phyloP scores from a whole-genome alignment of 345 rosid genomes.

The Salix viminalis region DNA sequence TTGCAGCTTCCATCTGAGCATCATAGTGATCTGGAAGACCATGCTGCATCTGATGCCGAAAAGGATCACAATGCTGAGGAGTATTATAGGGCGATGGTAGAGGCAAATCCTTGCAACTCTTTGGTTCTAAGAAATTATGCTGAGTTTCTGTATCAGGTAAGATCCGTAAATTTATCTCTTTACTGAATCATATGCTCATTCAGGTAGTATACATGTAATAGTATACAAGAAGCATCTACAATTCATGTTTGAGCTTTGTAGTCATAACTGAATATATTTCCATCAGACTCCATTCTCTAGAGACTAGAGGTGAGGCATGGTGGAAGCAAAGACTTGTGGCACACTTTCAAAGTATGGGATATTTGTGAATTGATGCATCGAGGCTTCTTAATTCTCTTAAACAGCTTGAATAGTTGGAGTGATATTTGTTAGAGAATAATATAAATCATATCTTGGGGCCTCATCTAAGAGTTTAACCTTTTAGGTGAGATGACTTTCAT shows the following conservation, averaged over 20 bases:
- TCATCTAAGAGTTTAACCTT: too few relatives aligned
- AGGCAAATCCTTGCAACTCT: slow-evolving; percentile 32
- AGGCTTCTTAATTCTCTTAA: not conserved
- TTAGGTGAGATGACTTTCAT: too few relatives aligned
- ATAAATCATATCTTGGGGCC: too few relatives aligned
- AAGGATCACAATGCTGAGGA: slow-evolving; percentile 18
- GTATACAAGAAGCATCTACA: not conserved
- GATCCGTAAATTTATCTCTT: not conserved
- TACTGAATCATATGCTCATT: not conserved
- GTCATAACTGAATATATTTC: not conserved
- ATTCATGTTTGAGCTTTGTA: not conserved
- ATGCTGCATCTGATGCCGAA: not conserved
- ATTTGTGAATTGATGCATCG: not conserved
- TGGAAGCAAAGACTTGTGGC: not conserved
- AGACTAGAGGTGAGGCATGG: not conserved
- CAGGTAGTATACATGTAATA: not conserved
- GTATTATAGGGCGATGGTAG: slow-evolving; percentile 27
- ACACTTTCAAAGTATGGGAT: not conserved
- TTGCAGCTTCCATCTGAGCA: slow-evolving; percentile 2
- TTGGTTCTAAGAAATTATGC: slow-evolving; percentile 38
- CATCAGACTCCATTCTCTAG: not conserved
- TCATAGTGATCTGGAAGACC: not conserved
- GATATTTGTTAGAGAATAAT: not conserved
- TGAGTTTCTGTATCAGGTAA: slow-evolving; percentile 38
- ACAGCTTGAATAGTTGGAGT: not conserved